Percentiles rank a stretch among this genome's conserved stretches.
Conservation (phyloP, 1,284 basidiomycete species). For the Boletus mariae region DNA sequence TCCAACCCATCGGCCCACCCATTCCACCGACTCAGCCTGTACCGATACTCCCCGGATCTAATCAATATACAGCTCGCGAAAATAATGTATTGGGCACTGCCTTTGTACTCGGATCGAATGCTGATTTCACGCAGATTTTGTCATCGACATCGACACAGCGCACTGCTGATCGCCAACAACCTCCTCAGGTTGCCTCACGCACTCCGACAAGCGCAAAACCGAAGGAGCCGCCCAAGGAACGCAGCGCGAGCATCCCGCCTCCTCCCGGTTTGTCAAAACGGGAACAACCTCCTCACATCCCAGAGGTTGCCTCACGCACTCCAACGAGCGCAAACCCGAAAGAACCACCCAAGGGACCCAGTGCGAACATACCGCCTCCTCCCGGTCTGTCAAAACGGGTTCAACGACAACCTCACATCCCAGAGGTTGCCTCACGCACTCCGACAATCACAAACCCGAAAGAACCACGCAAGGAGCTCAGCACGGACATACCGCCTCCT, state of each 20-base stretch:
- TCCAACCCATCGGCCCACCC: slow-evolving; percentile 2
- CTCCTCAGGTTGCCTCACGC: neutral
- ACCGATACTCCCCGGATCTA: neutral
- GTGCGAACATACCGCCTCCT: neutral
- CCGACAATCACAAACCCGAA: neutral
- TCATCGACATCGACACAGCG: slow-evolving; percentile 4
- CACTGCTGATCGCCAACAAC: neutral
- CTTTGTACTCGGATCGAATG: neutral
- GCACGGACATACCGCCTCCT: neutral
- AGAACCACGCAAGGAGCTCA: too few relatives aligned
- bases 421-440: neutral
- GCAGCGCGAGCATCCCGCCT: neutral
- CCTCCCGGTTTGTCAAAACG: slow-evolving; percentile 12
- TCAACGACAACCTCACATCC: neutral
- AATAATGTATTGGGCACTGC: slow-evolving; percentile 1
- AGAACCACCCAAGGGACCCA: neutral
- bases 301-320: neutral
- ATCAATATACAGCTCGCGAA: neutral
- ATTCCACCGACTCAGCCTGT: neutral
- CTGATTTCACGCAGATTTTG: slow-evolving; percentile 8
- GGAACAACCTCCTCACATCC: neutral
- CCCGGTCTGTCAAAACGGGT: slow-evolving; percentile 13
- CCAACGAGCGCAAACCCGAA: neutral
- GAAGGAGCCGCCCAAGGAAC: neutral
- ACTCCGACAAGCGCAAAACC: neutral